Base-by-base conservation (phyloP, 371 early-diverging fungal species). In the Funneliformis caledonium region DNA sequence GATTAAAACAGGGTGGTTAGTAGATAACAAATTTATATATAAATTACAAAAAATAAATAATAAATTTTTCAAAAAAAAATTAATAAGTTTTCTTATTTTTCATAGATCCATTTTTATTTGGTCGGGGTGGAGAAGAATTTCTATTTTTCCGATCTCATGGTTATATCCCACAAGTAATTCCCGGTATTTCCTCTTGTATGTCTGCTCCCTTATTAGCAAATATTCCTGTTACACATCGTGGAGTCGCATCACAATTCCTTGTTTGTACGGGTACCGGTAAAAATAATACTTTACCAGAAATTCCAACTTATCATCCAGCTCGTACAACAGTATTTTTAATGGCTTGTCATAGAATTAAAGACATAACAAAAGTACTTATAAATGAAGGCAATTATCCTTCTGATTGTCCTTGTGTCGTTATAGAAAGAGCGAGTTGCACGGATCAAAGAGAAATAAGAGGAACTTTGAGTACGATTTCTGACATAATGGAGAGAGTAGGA, bases 61-160 rank as follows among this genome's bases (percentile, higher is more conserved):
- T 43, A n/a, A 37, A 37, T 26, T 26, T 26, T 26, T 26, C 26
- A 37, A 37, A 37, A 37, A 37, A 37, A 37, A 37, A 0, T 11
- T 64, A 4, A n/a, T 72, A 59, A 59, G 10, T 26, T 45, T 65
- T 74, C 43, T 31, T 16, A 26, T 64, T 22, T 59, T 43, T 16
- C 26, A 9, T 82, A 89, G 97, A 97, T 84, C 96, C 96, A 47
- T 97, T 94, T 85, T 88, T 97, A 26, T 97, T 96, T 86, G 97
- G 97, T 33, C 92, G 98, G 56, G 97, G 97, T 61, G 97, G 94
- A 19, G 98, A 97, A 84, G 98, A 97, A 80, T 88, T 93, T 9
- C 80, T 93, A 42, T 93, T 90, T 82, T 94, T 94, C 85, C 87
- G 92, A 50, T 83, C 87, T 16, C 87, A 91, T 80, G 93, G 92